phyloP scores from a whole-genome alignment of 148 eudicot species.

The Spergularia bocconei region DNA sequence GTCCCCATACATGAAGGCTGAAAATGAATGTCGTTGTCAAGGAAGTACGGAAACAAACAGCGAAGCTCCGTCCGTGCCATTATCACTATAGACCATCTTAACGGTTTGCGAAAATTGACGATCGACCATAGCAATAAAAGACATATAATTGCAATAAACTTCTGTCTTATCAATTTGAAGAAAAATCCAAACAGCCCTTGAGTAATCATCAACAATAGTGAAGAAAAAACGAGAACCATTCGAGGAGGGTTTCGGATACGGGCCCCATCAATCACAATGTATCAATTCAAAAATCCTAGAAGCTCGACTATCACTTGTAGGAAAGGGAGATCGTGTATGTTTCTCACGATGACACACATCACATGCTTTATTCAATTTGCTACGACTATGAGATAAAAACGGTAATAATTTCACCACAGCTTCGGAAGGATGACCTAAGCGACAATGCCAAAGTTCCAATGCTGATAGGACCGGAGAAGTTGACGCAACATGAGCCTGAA shows the following conservation, averaged over 20 bases:
- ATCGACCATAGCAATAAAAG: neutral
- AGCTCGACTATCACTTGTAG: conserved; percentile 7
- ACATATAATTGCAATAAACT: no score
- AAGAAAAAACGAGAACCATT: neutral
- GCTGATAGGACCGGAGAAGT: neutral
- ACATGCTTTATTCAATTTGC: no score
- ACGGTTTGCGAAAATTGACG: neutral
- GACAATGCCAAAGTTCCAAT: neutral
- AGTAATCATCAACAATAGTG: neutral
- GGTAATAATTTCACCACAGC: neutral
- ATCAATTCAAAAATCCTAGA: neutral
- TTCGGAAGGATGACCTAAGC: neutral
- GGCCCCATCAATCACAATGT: conserved; percentile 21
- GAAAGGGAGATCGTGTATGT: conserved; percentile 11
- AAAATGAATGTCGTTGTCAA: neutral
- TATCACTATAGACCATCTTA: neutral
- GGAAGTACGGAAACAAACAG: neutral
- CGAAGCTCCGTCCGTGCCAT: neutral
- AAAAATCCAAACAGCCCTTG: neutral
- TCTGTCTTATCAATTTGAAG: no score
- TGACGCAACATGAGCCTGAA: neutral
- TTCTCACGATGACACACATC: neutral
- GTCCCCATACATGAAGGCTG: neutral
- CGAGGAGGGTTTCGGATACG: neutral
- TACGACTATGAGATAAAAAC: neutral